Base-by-base conservation (phyloP, 2,329 filamentous ascomycete species). In the Xylariales sp. region DNA sequence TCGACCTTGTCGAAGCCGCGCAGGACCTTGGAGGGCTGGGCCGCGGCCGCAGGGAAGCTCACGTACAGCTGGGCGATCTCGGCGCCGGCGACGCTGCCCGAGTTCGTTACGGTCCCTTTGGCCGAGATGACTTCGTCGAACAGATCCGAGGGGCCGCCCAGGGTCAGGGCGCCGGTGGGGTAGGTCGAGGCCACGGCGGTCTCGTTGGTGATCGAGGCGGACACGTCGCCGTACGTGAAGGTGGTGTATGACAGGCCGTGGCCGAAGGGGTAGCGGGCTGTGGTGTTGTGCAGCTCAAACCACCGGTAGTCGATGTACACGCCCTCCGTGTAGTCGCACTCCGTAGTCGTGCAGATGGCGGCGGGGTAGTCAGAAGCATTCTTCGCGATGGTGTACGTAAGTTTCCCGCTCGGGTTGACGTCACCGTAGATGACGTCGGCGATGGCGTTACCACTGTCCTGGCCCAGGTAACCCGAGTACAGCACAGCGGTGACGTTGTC, bases 31-130 rank as follows among this genome's bases (percentile, higher is more conserved):
- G 70, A 69, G 3, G 63, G 57, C 3, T 59, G 46, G 4, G 57
- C 59, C 16, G 62, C 60, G 7, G 60, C 53, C 19, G 60, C 49
- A 4, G 70, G 67, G 33, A 69, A 60, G 6, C 61, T 59, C n/a
- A 75, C 50, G 49, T 72, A 76, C 5, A 86, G 59, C 67, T 88
- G 84, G 0, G 76, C 68, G 0, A 86, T 76, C 44, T 84, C 79
- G 44, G 83, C 80, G 16, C 83, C 83, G 2, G 62, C 57, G 0
- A 79, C 62, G 0, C 50, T 54, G 20, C 85, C 85, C 2, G 69
- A 77, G 65, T 91, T 90, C 40, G 69, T 74, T 27, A 90, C 65
- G 2, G 67, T 78, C 0, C 75, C 74, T 0, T 74, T 76, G 11
- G 83, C 75, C 6, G 63, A 66, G 4, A 64, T 60, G 0, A 70